Evolutionary conservation across 192 early-diverging fungal species (phyloP).

Genomic region (Rhizoclosmatium globosum): DNA sequence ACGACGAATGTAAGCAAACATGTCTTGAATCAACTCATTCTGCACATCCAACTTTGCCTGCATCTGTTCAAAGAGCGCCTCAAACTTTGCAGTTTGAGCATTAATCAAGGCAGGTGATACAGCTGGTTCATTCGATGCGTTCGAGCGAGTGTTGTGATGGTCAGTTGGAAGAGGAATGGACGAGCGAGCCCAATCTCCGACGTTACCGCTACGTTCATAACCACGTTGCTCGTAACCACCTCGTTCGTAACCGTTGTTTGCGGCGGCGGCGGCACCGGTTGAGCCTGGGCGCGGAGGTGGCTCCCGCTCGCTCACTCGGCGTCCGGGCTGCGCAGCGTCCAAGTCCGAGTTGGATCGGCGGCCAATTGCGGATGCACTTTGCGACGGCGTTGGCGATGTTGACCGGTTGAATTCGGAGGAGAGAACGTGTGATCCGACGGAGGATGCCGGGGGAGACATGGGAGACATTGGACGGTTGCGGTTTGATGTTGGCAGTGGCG

Average conservation of each 20-base stretch:
- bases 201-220: no score
- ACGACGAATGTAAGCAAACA: conserved; percentile 4
- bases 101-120: background rate
- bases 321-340: background rate
- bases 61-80: background rate
- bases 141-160: background rate
- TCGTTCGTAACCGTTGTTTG: no score
- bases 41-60: conserved; percentile 12
- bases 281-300: background rate
- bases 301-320: background rate
- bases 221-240: no score
- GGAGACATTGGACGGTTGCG: background rate
- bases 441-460: no score
- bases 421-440: no score
- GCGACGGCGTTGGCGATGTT: background rate
- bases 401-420: no score
- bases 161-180: background rate
- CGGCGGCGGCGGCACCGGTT: background rate
- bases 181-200: no score
- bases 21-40: background rate
- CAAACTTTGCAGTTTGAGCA: background rate
- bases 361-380: background rate
- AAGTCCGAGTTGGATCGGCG: background rate
- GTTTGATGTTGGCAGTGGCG: background rate
- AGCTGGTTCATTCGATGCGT: background rate